phyloP scores from a whole-genome alignment of 2,329 filamentous ascomycete species.

The Ceratocystis destructans region DNA sequence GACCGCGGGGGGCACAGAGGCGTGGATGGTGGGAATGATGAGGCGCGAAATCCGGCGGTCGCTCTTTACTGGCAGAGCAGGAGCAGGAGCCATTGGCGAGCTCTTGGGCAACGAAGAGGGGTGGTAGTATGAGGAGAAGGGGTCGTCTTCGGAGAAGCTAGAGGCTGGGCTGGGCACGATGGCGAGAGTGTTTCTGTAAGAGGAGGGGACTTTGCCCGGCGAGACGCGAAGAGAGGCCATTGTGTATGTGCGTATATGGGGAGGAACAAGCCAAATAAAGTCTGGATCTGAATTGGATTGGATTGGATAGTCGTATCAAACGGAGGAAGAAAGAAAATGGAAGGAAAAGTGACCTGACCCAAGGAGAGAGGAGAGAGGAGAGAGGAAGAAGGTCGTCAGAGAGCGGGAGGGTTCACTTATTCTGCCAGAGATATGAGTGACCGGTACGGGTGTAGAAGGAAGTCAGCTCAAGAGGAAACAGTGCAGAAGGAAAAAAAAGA shows the following conservation, averaged over 20 bases:
- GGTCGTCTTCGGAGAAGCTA: slow-evolving; percentile 19
- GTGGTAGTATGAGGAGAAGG: slow-evolving; percentile 13
- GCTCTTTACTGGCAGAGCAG: slow-evolving; percentile 34
- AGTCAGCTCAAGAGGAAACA: slow-evolving; percentile 1
- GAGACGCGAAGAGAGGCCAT: slow-evolving; percentile 15
- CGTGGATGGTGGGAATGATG: slow-evolving; percentile 23
- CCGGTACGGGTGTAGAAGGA: neutral
- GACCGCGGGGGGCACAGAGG: neutral
- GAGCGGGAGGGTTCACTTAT: slow-evolving; percentile 7
- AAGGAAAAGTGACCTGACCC: neutral
- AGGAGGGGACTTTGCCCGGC: slow-evolving; percentile 6
- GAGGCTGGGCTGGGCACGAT: slow-evolving; percentile 19
- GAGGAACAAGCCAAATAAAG: neutral
- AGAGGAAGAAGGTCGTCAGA: neutral
- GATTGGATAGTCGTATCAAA: neutral
- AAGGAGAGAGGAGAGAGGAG: too few species aligned
- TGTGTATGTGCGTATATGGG: neutral
- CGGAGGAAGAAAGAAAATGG: neutral
- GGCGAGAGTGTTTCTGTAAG: slow-evolving; percentile 17
- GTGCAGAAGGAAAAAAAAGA: neutral
- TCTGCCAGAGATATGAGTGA: slow-evolving; percentile 16
- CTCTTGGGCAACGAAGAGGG: slow-evolving; percentile 16
- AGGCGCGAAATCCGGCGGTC: slow-evolving; percentile 32
- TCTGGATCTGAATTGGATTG: neutral
- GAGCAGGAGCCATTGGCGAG: slow-evolving; percentile 21